Percentiles rank a stretch among this genome's conserved stretches.
Conservation (phyloP, 345 rosid species). For the Corchorus olitorius region DNA sequence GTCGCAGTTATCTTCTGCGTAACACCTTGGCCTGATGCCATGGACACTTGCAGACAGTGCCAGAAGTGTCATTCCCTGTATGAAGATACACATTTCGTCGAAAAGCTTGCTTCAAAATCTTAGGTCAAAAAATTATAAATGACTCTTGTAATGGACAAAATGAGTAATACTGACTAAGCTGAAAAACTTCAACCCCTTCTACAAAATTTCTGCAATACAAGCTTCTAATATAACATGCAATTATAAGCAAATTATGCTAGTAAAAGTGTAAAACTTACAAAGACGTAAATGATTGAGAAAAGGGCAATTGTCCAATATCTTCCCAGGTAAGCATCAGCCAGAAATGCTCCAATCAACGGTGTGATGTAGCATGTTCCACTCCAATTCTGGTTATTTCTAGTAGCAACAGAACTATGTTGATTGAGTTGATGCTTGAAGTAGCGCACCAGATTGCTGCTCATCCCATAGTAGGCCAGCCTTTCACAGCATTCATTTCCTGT, state of each 20-base stretch:
- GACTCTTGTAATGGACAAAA: too few species aligned
- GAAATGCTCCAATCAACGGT: conserved; percentile 32
- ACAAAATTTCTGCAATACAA: too few species aligned
- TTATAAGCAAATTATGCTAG: too few species aligned
- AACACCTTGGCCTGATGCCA: conserved; percentile 24
- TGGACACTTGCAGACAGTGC: conserved; percentile 17
- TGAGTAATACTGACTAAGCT: too few species aligned
- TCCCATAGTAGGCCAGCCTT: conserved; percentile 39
- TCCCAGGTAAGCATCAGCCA: conserved; percentile 30
- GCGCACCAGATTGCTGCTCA: conserved; percentile 33
- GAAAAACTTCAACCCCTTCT: too few species aligned
- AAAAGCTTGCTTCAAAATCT: neutral
- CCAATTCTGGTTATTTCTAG: conserved; percentile 31
- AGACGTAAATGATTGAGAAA: conserved; percentile 26
- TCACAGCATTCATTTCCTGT: conserved; percentile 37
- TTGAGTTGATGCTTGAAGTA: conserved; percentile 26
- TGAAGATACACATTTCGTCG: neutral
- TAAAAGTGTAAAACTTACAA: conserved; percentile 4
- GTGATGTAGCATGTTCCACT: conserved; percentile 34
- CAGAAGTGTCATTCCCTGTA: conserved; percentile 23
- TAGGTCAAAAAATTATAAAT: too few species aligned
- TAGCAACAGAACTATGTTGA: conserved; percentile 19
- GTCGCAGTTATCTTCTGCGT: conserved; percentile 19
- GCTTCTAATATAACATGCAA: too few species aligned
- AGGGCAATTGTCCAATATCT: conserved; percentile 31